Evolutionary conservation across 257 asterid genomes (phyloP), one percentile per base, ranked within the genome.

Genomic region (Solanum corneliomulleri): DNA sequence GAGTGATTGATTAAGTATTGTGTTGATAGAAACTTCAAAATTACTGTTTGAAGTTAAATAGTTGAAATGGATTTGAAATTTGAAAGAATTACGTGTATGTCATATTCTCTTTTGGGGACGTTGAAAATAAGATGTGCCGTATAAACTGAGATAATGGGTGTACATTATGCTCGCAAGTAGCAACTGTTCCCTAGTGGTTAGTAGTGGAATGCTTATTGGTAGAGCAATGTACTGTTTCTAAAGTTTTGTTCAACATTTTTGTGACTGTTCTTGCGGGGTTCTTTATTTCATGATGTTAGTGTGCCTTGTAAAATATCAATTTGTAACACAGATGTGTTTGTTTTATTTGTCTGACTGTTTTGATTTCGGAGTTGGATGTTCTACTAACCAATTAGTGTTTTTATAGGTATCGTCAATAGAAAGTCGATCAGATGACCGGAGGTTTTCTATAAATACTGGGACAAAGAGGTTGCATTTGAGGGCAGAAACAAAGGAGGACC

Each of bases 371-470:
- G 71, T 84, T 84, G 87, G 39, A 69, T 42, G 44, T 31, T 85
- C 78, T 68, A n/a, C 33, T 25, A 84, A 64, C 66, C 7, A 9
- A 5, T 70, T 42, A 29, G 56, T 69, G 70, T 31, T 29, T 74
- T 4, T 85, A 39, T 86, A 88, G 90, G 90, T 88, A 71, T 82
- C 90, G 2, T 88, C 90, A 20, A 52, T 86, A 86, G 90, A 86
- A 77, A 86, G 72, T 60, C 71, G 84, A 82, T 88, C 90, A 62
- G 90, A 88, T 82, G 90, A 88, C 60, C 69, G 88, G 60, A 86
- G 90, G 60, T 88, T 88, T 88, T 88, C 89, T 7, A 70, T 88
- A 49, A 86, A 82, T 86, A 88, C 87, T 52, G 90, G 87, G 33
- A 74, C 80, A 29, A 88, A 71, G 85, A 88, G 66, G 71, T 84